phyloP scores from a whole-genome alignment of 2,329 filamentous ascomycete genomes.

The Penicillium thymicola region DNA sequence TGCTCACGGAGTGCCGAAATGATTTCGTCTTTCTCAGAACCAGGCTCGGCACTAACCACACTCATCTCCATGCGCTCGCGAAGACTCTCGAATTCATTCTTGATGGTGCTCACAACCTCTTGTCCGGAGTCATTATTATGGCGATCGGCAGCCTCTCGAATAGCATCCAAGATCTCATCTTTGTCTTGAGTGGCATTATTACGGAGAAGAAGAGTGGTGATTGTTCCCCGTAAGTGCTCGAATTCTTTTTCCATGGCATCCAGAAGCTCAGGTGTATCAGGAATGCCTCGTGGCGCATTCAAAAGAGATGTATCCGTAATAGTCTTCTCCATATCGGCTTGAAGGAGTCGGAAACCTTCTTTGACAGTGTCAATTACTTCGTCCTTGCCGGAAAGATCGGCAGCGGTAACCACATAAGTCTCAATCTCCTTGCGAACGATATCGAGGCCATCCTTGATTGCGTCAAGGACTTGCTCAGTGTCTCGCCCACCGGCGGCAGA shows the following conservation, averaged over 20 bases:
- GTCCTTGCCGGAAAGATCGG: conserved; percentile 68
- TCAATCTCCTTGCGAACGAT: conserved; percentile 77
- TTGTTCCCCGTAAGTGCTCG: conserved; percentile 72
- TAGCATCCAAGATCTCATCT: conserved; percentile 60
- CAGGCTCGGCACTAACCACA: conserved; percentile 38
- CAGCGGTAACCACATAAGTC: conserved; percentile 69
- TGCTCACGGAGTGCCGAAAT: conserved; percentile 63
- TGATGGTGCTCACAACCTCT: conserved; percentile 46
- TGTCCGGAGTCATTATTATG: conserved; percentile 35
- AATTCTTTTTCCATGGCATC: conserved; percentile 78
- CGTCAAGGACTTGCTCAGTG: conserved; percentile 83
- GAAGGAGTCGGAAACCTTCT: conserved; percentile 60
- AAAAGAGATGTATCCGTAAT: conserved; percentile 44
- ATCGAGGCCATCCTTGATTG: conserved; percentile 82
- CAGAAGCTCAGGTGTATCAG: conserved; percentile 66
- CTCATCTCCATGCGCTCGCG: conserved; percentile 47
- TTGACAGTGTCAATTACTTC: conserved; percentile 71
- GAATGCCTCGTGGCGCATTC: conserved; percentile 30
- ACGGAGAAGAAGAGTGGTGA: conserved; percentile 67
- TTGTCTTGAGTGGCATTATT: conserved; percentile 56
- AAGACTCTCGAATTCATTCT: conserved; percentile 60
- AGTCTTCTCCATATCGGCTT: conserved; percentile 55
- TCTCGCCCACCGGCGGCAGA: conserved; percentile 74
- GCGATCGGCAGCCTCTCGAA: conserved; percentile 48
- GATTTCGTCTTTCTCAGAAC: conserved; percentile 62